Evolutionary conservation across 768 basidiomycete genomes (phyloP).

Genomic region (Gymnopilus junonius): DNA sequence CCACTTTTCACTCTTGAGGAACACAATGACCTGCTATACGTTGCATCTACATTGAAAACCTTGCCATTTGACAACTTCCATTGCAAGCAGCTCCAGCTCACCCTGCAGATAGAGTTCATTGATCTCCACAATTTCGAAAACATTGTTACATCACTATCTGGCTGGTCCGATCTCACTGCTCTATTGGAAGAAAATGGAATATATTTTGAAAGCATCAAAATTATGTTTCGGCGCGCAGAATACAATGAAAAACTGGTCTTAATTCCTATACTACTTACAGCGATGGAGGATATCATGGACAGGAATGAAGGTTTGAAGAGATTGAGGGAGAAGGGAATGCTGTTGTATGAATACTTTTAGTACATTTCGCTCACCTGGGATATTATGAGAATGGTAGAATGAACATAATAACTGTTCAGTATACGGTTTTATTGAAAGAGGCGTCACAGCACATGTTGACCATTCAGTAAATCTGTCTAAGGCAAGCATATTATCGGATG

Average conservation of each 20-base stretch:
- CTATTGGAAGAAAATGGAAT: neutral
- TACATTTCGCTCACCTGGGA: too few species aligned
- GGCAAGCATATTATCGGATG: too few species aligned
- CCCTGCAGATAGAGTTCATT: neutral
- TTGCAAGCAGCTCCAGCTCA: neutral
- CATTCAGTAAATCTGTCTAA: too few species aligned
- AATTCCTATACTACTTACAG: neutral
- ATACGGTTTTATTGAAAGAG: too few species aligned
- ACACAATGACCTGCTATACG: neutral
- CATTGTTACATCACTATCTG: neutral
- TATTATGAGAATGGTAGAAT: too few species aligned
- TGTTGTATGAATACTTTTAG: neutral
- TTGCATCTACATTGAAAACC: neutral
- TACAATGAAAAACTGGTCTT: neutral
- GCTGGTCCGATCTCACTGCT: neutral
- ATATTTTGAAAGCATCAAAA: neutral
- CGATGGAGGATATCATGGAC: neutral
- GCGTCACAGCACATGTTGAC: too few species aligned
- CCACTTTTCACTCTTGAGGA: neutral
- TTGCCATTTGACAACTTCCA: neutral
- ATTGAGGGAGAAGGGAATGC: neutral
- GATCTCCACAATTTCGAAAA: neutral
- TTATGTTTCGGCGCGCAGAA: neutral
- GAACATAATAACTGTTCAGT: too few species aligned
- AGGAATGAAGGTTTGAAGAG: neutral